Conservation (phyloP, 768 basidiomycete species). For the Russula brevipes region DNA sequence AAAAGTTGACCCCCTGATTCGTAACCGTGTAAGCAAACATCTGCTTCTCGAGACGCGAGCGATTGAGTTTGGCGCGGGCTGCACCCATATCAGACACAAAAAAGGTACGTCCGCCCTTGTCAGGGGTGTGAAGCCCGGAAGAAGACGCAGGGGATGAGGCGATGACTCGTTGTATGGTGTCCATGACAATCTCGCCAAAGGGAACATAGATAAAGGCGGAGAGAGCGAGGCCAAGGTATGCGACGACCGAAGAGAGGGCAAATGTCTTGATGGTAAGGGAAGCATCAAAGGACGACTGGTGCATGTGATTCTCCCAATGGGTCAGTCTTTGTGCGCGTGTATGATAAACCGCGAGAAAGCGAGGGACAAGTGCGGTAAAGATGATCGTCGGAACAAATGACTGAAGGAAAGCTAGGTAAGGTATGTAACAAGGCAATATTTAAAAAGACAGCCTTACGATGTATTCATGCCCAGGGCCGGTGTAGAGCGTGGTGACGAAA, state of each 20-base stretch:
- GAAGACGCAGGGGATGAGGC: conserved; percentile 18
- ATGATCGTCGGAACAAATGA: conserved; percentile 77
- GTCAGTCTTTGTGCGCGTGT: conserved; percentile 63
- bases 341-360: conserved; percentile 70
- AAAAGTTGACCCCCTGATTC: conserved; percentile 75
- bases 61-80: conserved; percentile 56
- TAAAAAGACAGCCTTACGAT: conserved; percentile 49
- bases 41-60: conserved; percentile 74
- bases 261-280: conserved; percentile 91
- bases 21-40: conserved; percentile 93
- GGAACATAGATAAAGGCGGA: conserved; percentile 97
- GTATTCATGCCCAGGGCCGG: conserved; percentile 74
- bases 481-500: conserved; percentile 83
- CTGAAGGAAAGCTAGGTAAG: conserved; percentile 35
- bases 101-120: conserved; percentile 11
- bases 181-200: conserved; percentile 83
- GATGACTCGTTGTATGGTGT: conserved; percentile 36
- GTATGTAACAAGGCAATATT: neutral
- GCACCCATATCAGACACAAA: conserved; percentile 15
- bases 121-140: conserved; percentile 26
- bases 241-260: conserved; percentile 79
- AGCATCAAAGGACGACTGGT: conserved; percentile 67
- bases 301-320: conserved; percentile 87
- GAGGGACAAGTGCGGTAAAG: conserved; percentile 76
- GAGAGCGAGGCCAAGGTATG: conserved; percentile 85